These are phyloP conservation scores for Neonectria faginata DNA, from an alignment of 2,329 filamentous ascomycete species.

Conservation along the genomic window DNA sequence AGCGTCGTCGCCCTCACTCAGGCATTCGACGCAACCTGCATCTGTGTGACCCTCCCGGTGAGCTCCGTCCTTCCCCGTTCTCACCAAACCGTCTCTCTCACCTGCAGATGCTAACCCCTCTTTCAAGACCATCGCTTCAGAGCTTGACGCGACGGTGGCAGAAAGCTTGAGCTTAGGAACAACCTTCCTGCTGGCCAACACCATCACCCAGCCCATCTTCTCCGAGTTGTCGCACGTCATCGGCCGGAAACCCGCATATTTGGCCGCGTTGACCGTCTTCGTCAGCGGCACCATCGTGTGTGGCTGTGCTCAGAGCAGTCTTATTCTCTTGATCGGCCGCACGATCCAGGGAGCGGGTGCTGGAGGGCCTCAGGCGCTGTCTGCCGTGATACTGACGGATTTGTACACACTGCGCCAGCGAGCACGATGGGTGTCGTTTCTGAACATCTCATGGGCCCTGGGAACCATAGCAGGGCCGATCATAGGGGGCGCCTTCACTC, in stretches of 20 bases:
- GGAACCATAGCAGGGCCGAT: conserved; percentile 59
- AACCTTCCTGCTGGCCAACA: conserved; percentile 74
- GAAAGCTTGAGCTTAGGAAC: conserved; percentile 61
- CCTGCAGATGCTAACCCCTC: conserved; percentile 14
- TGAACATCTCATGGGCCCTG: conserved; percentile 63
- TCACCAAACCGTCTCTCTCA: background rate
- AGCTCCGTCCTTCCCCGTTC: background rate
- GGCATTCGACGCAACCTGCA: conserved; percentile 46
- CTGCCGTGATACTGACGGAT: conserved; percentile 51
- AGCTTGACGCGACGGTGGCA: conserved; percentile 43
- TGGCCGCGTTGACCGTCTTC: conserved; percentile 48
- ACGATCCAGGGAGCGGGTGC: conserved; percentile 52
- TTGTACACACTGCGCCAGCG: conserved; percentile 57
- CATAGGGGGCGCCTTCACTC: conserved; percentile 40
- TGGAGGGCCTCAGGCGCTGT: conserved; percentile 50
- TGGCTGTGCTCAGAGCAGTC: conserved; percentile 48
- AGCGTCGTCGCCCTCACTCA: conserved; percentile 39
- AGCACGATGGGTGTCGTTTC: conserved; percentile 54
- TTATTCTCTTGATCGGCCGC: conserved; percentile 49
- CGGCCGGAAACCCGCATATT: conserved; percentile 48
- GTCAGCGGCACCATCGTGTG: conserved; percentile 55
- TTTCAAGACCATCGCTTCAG: conserved; percentile 38
- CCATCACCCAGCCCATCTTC: conserved; percentile 67
- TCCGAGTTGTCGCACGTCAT: conserved; percentile 52
- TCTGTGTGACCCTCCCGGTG: conserved; percentile 46